Base-by-base conservation (phyloP, 129 eudicot species). In the Flaveria ramosissima region DNA sequence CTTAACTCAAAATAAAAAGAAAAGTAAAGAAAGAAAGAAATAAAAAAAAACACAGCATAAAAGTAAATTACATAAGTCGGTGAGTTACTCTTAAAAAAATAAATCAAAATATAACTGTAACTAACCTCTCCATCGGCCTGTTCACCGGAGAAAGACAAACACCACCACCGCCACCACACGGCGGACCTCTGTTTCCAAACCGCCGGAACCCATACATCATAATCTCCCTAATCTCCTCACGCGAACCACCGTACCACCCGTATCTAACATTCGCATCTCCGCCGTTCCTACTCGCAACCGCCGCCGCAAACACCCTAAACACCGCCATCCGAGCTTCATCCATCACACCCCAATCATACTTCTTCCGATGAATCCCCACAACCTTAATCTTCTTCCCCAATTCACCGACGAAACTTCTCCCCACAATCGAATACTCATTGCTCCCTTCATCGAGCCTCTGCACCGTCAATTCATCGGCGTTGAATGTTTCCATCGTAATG, bases 231-330 rank as follows among this genome's bases (percentile, higher is more conserved):
- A 81, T 75, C 77, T 81, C 81, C 8, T 75, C 81, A 12, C 43
- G 26, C 21, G 84, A 81, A 60, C 81, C 81, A 13, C 84, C 81
- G 50, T 43, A 81, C 84, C 81, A 81, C 23, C 81, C 81, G 4
- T 32, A 81, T 46, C 51, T 81, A 1, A 76, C 11, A 6, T 81
- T 81, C 47, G 84, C 30, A 41, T 60, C 77, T 15, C 84, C 84
- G 48, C 61, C 76, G 66, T 76, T 75, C 11, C 43, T 36, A 21
- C 48, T 60, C 23, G 81, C 81, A 68, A 75, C 77, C 4, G 84
- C 84, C n/a, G 27, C 50, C 4, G 70, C 76, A 51, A 46, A 81
- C 6, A 76, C 68, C 60, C 42, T 48, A 70, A 81, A 81, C 17
- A 15, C 73, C 4, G 71, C 60, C 8, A 60, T 17, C 8, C 84